These are phyloP conservation scores for Bathelium albidoporum DNA, from an alignment of 495 filamentous ascomycete genomes.

Conservation along the genomic window DNA sequence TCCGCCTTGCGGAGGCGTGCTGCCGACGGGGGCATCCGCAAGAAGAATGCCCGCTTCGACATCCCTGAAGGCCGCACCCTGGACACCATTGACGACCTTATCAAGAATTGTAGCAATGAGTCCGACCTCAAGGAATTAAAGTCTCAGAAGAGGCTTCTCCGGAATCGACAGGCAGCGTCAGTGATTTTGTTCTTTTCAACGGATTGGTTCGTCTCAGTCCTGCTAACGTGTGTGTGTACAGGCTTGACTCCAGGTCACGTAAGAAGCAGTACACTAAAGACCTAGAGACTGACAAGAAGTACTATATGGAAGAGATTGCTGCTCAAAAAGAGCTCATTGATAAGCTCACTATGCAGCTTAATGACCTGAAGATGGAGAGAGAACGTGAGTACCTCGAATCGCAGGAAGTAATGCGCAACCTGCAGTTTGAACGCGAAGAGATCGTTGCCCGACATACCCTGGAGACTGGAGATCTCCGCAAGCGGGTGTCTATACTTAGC, in stretches of 20 bases:
- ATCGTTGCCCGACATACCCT: conserved; percentile 80
- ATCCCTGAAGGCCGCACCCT: conserved; percentile 90
- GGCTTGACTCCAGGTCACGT: conserved; percentile 89
- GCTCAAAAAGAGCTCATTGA: conserved; percentile 69
- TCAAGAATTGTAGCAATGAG: conserved; percentile 78
- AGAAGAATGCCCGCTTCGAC: conserved; percentile 99
- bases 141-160: conserved; percentile 89
- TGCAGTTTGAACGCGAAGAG: conserved; percentile 84
- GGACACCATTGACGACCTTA: conserved; percentile 88
- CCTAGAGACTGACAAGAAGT: conserved; percentile 93
- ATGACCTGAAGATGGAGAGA: conserved; percentile 58
- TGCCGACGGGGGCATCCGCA: conserved; percentile 84
- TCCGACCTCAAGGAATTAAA: conserved; percentile 96
- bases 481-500: conserved; percentile 83
- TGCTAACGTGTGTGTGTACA: conserved; percentile 32
- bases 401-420: conserved; percentile 61
- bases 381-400: conserved; percentile 57
- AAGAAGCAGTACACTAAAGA: conserved; percentile 99
- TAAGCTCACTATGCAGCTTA: conserved; percentile 27
- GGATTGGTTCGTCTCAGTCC: conserved; percentile 1
- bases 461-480: conserved; percentile 89
- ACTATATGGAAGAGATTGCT: conserved; percentile 61
- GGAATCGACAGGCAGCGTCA: conserved; percentile 95
- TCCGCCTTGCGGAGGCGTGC: conserved; percentile 97
- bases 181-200: conserved; percentile 28